Conservation (phyloP, 2,329 filamentous ascomycete genomes). For the Acarospora socialis region DNA sequence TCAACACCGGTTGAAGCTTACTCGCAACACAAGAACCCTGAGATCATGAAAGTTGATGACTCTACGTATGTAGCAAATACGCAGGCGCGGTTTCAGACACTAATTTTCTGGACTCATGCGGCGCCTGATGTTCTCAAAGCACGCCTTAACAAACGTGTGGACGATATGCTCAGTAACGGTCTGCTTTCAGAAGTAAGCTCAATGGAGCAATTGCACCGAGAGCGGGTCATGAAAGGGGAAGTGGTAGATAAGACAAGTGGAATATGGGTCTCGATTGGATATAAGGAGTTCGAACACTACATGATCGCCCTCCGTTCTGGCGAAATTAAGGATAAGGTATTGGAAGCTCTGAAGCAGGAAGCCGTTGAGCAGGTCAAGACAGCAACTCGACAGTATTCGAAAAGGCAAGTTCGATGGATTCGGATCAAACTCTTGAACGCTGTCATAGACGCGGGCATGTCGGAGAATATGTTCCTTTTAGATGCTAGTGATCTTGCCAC, state of each 20-base stretch:
- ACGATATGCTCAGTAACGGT: conserved; percentile 63
- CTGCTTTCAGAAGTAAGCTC: conserved; percentile 47
- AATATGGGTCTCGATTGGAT: conserved; percentile 95
- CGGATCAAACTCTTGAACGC: conserved; percentile 63
- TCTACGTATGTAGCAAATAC: conserved; percentile 14
- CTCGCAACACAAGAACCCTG: conserved; percentile 14
- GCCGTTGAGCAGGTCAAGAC: conserved; percentile 65
- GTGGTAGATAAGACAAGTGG: conserved; percentile 60
- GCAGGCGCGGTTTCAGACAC: conserved; percentile 38
- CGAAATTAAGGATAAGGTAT: conserved; percentile 21
- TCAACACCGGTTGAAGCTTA: conserved; percentile 4
- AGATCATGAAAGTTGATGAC: conserved; percentile 6
- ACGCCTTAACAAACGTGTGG: conserved; percentile 63
- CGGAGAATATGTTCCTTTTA: conserved; percentile 56
- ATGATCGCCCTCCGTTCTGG: conserved; percentile 33
- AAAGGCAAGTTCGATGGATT: conserved; percentile 76
- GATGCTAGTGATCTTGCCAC: conserved; percentile 57
- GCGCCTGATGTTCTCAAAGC: conserved; percentile 51
- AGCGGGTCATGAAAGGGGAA: conserved; percentile 33
- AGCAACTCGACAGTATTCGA: conserved; percentile 78
- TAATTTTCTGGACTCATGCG: conserved; percentile 82
- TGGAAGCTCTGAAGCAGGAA: conserved; percentile 41
- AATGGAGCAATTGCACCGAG: conserved; percentile 35
- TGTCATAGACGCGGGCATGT: conserved; percentile 40
- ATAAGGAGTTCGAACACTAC: conserved; percentile 76